Base-by-base conservation (phyloP, 306 rosid species). In the Castanea crenata region DNA sequence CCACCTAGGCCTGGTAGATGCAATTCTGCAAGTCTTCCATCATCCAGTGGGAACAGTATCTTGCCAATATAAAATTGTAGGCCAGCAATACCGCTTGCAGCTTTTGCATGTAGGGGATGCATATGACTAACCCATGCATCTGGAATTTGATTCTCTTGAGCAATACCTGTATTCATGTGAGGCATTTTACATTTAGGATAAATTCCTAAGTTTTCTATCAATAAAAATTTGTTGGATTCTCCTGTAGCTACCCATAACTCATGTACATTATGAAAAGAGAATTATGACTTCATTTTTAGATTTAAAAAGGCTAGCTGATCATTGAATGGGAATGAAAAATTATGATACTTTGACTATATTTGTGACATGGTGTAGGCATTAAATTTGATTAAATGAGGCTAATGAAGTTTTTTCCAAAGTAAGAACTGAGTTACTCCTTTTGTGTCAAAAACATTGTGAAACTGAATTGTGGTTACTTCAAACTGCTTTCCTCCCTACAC, bases 11-110 rank as follows among this genome's bases (percentile, higher is more conserved):
- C 97, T 44, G 74, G 69, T 61, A 82, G 74, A 88, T 94, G 98
- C 56, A 94, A 86, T 69, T 94, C 97, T 35, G 89, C 97, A 59
- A 94, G 89, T 86, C 98, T 89, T 46, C 95, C 97, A 77, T 94
- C 98, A 46, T 92, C 92, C 44, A 91, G 82, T 25, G 86, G 85
- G 61, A 92, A 91, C 76, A 92, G 61, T 54, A 86, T 81, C 78
- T 97, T 89, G 49, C 98, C 93, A 62, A 35, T 64, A 74, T 94
- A 94, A 69, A 94, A 76, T 67, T 90, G 97, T 74, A 91, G 79
- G 73, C 97, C 98, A 59, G 81, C 13, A 86, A 86, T 68, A 25
- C 94, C 95, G 88, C 91, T 94, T 57, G 98, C 97, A 70, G 62
- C 93, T 81, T 90, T 94, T 57, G 95, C 91, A 76, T 94, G 85